Percentiles rank a stretch among this genome's conserved stretches.
Evolutionary conservation across 352 stramenopile genomes (phyloP).

Genomic region (Ophiocytium majus): DNA sequence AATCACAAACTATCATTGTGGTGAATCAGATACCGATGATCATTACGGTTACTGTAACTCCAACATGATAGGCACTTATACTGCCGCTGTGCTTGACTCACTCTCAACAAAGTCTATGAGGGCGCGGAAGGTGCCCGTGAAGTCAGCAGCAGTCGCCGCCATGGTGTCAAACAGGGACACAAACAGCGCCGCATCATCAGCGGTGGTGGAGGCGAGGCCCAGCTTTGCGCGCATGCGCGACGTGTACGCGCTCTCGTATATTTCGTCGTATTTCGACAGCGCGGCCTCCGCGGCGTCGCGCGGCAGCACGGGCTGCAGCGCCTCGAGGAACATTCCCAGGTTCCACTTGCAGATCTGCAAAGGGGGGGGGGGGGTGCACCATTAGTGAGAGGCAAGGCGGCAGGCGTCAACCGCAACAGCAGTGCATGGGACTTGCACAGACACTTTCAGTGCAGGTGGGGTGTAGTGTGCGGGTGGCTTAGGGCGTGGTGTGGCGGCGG

Average conservation of each 20-base stretch:
- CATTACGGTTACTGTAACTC: neutral
- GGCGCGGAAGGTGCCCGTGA: conserved; percentile 50
- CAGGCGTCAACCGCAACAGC: conserved; percentile 10
- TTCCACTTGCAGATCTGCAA: conserved; percentile 58
- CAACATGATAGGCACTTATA: neutral
- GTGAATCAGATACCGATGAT: too few species aligned
- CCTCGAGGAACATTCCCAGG: conserved; percentile 69
- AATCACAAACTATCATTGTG: too few species aligned
- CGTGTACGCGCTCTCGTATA: conserved; percentile 41
- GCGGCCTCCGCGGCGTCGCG: conserved; percentile 27
- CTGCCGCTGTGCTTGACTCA: neutral
- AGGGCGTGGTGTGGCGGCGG: too few species aligned
- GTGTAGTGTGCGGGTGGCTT: too few species aligned
- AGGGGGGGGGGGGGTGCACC: neutral
- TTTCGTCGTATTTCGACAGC: conserved; percentile 43
- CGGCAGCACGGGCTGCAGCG: conserved; percentile 62
- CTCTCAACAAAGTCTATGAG: conserved; percentile 26
- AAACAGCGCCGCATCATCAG: conserved; percentile 45
- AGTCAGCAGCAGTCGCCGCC: conserved; percentile 50
- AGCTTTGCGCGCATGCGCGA: conserved; percentile 49
- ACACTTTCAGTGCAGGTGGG: too few species aligned
- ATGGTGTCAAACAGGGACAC: conserved; percentile 48
- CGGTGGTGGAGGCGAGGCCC: conserved; percentile 25
- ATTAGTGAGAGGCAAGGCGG: too few species aligned
- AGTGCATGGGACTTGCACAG: too few species aligned